A percentile compares a stretch with the other conserved stretches of the same genome.
phyloP scores from a whole-genome alignment of 73 alveolate genomes.

The Breviolum minutum region DNA sequence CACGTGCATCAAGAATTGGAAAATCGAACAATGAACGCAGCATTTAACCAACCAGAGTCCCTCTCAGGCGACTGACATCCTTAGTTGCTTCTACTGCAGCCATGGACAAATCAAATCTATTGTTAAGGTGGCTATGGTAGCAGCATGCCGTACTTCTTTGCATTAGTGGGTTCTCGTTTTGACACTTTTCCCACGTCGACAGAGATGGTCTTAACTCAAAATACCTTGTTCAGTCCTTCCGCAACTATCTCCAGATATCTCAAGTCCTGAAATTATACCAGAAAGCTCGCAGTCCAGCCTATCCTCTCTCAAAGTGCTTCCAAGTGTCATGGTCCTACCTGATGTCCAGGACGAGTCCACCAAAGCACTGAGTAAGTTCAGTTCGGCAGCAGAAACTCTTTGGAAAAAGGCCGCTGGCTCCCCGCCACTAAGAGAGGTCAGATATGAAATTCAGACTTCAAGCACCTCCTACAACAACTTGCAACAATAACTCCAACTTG shows the following conservation, averaged over 20 bases:
- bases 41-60: constrained; percentile 22
- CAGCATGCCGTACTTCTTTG: no score
- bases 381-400: neutral
- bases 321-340: constrained; percentile 20
- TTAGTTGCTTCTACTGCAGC: neutral
- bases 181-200: no score
- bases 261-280: neutral
- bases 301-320: neutral
- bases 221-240: no score
- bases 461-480: neutral
- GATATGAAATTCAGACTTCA: neutral
- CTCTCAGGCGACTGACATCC: constrained; percentile 50
- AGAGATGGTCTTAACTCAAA: no score
- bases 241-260: neutral
- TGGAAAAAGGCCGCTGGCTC: constrained; percentile 50
- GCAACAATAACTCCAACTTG: neutral
- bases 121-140: neutral
- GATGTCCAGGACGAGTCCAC: constrained; percentile 56
- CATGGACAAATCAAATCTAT: neutral
- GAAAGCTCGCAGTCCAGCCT: neutral
- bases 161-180: no score
- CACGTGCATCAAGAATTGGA: constrained; percentile 60
- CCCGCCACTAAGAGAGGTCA: neutral
- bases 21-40: constrained; percentile 9
- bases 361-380: neutral